Evolutionary conservation across 805 yeast genomes (phyloP).

Genomic region (Sugiyamaella americana): DNA sequence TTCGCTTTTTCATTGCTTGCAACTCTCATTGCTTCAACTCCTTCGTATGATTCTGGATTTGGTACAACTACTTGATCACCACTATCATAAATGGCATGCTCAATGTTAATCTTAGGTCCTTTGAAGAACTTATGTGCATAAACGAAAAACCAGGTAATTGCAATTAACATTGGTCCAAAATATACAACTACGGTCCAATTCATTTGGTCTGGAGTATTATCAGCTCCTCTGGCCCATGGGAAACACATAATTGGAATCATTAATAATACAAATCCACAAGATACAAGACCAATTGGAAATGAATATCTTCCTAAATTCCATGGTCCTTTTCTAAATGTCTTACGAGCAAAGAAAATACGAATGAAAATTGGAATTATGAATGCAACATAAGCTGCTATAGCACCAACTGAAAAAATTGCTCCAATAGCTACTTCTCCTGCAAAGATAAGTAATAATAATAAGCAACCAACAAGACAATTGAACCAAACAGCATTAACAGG

Average conservation of each 20-base stretch:
- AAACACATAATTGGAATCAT: conserved; percentile 59
- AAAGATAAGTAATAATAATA: conserved; percentile 50
- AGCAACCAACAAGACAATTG: conserved; percentile 49
- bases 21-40: conserved; percentile 6
- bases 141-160: conserved; percentile 44
- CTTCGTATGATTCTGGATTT: conserved; percentile 1
- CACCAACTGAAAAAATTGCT: conserved; percentile 69
- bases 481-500: conserved; percentile 59
- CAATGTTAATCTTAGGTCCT: conserved; percentile 55
- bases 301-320: conserved; percentile 56
- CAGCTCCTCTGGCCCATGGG: conserved; percentile 43
- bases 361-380: conserved; percentile 59
- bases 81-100: conserved; percentile 27
- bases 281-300: conserved; percentile 43
- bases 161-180: conserved; percentile 52
- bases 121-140: conserved; percentile 54
- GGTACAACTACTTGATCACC: not conserved
- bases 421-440: conserved; percentile 62
- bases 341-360: conserved; percentile 49
- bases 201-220: conserved; percentile 39
- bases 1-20: conserved; percentile 15
- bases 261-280: conserved; percentile 44
- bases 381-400: conserved; percentile 61
- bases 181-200: conserved; percentile 62
- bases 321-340: conserved; percentile 56